These are phyloP conservation scores for Aspergillus wentii DNA, from an alignment of 495 filamentous ascomycete species.

Conservation along the genomic window DNA sequence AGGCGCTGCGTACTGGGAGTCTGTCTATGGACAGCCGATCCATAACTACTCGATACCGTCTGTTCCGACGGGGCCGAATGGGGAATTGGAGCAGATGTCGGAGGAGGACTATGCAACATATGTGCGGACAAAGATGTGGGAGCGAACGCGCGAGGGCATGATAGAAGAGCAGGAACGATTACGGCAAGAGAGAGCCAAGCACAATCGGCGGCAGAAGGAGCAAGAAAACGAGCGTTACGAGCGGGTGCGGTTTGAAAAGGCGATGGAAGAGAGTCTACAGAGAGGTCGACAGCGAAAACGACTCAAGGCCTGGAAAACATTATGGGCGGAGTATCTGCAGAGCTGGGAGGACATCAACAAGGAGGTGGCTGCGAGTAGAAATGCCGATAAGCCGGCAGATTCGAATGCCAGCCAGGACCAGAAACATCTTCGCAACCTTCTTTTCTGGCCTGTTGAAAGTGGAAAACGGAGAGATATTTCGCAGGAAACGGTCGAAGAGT, in stretches of 20 bases:
- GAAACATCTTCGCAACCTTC: constrained; percentile 31
- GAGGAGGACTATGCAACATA: constrained; percentile 87
- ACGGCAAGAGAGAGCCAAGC: constrained; percentile 38
- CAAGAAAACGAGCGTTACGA: constrained; percentile 30
- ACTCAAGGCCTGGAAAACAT: constrained; percentile 43
- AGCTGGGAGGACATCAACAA: constrained; percentile 58
- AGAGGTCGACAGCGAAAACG: constrained; percentile 42
- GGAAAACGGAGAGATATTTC: constrained; percentile 57
- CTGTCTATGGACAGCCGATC: constrained; percentile 91
- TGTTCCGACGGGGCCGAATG: constrained; percentile 34
- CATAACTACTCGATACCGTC: constrained; percentile 52
- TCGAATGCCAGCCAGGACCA: constrained; percentile 2
- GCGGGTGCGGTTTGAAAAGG: constrained; percentile 31
- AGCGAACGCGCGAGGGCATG: constrained; percentile 69
- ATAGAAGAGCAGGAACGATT: constrained; percentile 59
- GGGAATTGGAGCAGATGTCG: constrained; percentile 75
- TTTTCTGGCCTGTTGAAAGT: constrained; percentile 77
- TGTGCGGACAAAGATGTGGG: constrained; percentile 88
- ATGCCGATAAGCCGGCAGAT: too few species aligned
- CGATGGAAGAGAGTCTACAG: constrained; percentile 49
- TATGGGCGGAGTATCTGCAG: constrained; percentile 61
- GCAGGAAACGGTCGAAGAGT: constrained; percentile 56
- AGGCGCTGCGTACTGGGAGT: constrained; percentile 90
- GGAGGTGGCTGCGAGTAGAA: constrained; percentile 4
- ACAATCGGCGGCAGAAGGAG: constrained; percentile 33